Conservation (phyloP, 148 eudicot species). For the Rhododendron vialii region DNA sequence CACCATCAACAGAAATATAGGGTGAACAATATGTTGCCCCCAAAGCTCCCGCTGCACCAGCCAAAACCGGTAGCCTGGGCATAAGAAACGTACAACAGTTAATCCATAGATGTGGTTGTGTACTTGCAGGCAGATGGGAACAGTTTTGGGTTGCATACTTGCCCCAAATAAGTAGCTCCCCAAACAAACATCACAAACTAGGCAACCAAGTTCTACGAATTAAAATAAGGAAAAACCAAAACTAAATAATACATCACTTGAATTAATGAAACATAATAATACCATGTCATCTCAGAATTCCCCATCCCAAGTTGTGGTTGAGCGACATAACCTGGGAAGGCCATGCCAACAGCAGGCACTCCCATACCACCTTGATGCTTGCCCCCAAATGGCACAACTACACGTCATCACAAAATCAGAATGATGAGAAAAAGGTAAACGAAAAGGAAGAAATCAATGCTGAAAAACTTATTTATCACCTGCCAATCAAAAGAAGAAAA, state of each 20-base stretch:
- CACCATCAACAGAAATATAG: slow-evolving; percentile 69
- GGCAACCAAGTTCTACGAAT: not conserved
- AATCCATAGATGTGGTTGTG: not conserved
- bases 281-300: slow-evolving; percentile 98
- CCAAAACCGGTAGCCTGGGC: slow-evolving; percentile 78
- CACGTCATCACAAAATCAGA: slow-evolving; percentile 11
- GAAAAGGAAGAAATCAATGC: not conserved
- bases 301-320: slow-evolving; percentile 69
- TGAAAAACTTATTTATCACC: not conserved
- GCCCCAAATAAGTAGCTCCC: not conserved
- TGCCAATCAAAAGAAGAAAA: not conserved
- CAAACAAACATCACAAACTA: not conserved
- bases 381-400: slow-evolving; percentile 90
- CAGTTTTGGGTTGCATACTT: not conserved
- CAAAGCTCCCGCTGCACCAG: slow-evolving; percentile 86
- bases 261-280: not conserved
- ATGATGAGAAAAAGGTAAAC: not conserved
- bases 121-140: not conserved
- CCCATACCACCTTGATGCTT: slow-evolving; percentile 88
- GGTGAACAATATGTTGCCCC: slow-evolving; percentile 78
- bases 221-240: not conserved
- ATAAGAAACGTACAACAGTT: not conserved
- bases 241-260: not conserved
- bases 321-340: slow-evolving; percentile 96
- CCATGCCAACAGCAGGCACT: slow-evolving; percentile 98